These are phyloP conservation scores for Hylodesmum podocarpum DNA, from an alignment of 306 rosid genomes.

Conservation along the genomic window DNA sequence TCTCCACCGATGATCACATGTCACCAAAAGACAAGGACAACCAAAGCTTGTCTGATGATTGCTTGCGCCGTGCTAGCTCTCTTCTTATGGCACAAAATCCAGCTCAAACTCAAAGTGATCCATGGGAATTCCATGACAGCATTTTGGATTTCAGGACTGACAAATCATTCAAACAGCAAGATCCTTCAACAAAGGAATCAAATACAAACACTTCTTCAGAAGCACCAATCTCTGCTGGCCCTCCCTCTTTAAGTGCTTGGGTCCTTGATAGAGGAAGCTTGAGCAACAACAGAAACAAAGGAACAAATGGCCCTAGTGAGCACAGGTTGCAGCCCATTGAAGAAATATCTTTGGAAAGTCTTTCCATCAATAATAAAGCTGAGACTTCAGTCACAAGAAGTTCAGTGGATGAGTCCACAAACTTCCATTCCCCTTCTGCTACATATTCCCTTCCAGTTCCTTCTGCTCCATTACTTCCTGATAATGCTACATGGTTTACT, in stretches of 20 bases:
- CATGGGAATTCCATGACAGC: conserved; percentile 52
- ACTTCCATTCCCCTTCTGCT: conserved; percentile 37
- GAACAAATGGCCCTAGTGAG: conserved; percentile 36
- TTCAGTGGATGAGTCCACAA: conserved; percentile 35
- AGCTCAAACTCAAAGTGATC: conserved; percentile 44
- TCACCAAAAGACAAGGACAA: conserved; percentile 50
- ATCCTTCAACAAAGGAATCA: conserved; percentile 49
- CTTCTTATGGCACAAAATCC: conserved; percentile 80
- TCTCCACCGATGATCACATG: conserved; percentile 28
- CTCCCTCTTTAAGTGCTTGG: conserved; percentile 96
- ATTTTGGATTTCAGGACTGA: conserved; percentile 38
- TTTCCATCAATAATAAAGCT: conserved; percentile 40
- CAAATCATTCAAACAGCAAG: conserved; percentile 44
- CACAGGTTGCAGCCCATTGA: conserved; percentile 62
- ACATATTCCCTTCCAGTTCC: conserved; percentile 71
- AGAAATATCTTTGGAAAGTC: conserved; percentile 51
- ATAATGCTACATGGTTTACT: conserved; percentile 67
- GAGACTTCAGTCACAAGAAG: conserved; percentile 30
- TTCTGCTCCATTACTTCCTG: conserved; percentile 89
- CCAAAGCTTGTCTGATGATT: conserved; percentile 59
- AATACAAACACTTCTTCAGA: conserved; percentile 37
- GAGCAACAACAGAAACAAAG: conserved; percentile 46
- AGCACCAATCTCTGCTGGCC: conserved; percentile 64
- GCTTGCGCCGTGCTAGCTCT: conserved; percentile 85
- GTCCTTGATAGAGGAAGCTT: conserved; percentile 59